Evolutionary conservation across 129 eudicot genomes (phyloP), one percentile per base, ranked within the genome.

Genomic region (Lactuca sativa): DNA sequence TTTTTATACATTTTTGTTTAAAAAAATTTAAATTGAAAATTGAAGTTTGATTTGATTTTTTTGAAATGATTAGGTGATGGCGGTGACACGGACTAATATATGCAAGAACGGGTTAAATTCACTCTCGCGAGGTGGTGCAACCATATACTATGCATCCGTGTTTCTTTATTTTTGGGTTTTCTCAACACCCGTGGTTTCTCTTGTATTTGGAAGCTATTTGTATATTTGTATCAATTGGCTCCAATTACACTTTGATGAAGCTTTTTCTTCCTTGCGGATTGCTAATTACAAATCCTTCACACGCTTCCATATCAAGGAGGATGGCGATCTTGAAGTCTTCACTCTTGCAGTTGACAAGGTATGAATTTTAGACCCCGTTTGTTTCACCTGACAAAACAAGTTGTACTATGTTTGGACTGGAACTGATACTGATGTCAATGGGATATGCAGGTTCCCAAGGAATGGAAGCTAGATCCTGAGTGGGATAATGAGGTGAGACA

Each of bases 321-420:
- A 82, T 30, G 99, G 99, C 2, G 86, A 90, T 84, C 95, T 95
- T 56, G 97, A 95, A 79, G 82, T 95, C 61, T 95, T 83, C 79
- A 87, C 99, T 43, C 91, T 95, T 7, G 99, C 99, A 33, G 91
- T 95, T 2, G 99, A 95, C 74, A 95, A 90, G 97, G 99, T 90
- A 69, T 59, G 25, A 13, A 56, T 58, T 57, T 51, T 56, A 14
- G 40, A 44, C 48, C 49, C 33, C 21, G 2, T 49, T 49, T 13
- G 17, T 12, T 51, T 51, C 7, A 53, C 25, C 11, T 9, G 52
- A 47, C 15, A 10, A 3, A 1, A 10, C 4, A n/a, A 3, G 0
- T 4, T 53, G 25, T 53, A 53, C 9, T 4, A 6, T n/a, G 54
- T 14, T 9, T 11, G 15, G 0, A 47, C 15, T 47, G 52, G 4